phyloP scores from a whole-genome alignment of 306 rosid species.

The Aeschynomene evenia region DNA sequence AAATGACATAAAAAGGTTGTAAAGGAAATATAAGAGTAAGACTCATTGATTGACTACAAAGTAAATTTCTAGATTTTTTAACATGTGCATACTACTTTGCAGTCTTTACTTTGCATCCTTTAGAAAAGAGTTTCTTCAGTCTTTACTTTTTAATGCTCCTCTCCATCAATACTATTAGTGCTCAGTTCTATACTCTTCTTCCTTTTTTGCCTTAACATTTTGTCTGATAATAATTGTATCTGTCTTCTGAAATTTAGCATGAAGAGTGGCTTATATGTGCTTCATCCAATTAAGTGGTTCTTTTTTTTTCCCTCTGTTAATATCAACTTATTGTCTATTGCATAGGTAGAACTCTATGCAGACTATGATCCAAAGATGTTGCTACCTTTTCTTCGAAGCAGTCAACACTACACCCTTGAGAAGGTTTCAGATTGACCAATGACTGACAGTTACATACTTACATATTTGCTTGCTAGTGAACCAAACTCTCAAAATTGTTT shows the following conservation, averaged over 20 bases:
- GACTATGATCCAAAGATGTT: constrained; percentile 84
- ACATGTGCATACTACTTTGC: neutral
- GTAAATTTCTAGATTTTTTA: neutral
- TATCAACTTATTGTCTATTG: constrained; percentile 20
- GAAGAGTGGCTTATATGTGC: neutral
- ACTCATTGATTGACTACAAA: neutral
- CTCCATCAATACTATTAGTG: neutral
- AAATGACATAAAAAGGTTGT: neutral
- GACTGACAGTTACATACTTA: neutral
- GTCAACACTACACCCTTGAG: constrained; percentile 83
- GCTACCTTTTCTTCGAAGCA: constrained; percentile 77
- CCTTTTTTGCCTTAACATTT: neutral
- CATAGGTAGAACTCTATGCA: constrained; percentile 85
- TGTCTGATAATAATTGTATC: neutral
- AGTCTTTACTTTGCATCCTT: neutral
- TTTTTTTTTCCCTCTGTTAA: constrained; percentile 5
- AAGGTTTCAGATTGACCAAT: constrained; percentile 54
- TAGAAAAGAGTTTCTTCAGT: neutral
- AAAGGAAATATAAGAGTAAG: neutral
- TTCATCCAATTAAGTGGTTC: neutral
- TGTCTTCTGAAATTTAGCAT: neutral
- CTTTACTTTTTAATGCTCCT: neutral
- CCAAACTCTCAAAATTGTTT: constrained; percentile 26
- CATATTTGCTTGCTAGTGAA: constrained; percentile 7
- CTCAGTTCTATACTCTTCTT: constrained; percentile 1